phyloP scores from a whole-genome alignment of 306 rosid genomes.

The Herpetospermum pedunculosum region DNA sequence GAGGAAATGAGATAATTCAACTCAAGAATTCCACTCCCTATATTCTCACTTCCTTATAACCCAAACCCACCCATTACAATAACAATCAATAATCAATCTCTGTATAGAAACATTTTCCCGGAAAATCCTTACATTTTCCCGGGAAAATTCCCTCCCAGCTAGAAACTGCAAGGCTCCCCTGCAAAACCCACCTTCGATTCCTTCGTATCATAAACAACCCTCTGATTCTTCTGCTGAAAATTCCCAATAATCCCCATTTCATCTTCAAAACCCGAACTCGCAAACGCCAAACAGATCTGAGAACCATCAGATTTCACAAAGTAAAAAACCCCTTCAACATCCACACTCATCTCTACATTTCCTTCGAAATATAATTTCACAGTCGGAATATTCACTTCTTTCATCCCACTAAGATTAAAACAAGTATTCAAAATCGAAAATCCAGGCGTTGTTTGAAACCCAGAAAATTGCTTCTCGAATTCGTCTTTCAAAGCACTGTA shows the following conservation, averaged over 20 bases:
- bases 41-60: not conserved
- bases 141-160: not conserved
- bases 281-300: constrained; percentile 66
- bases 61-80: not conserved
- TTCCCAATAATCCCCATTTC: constrained; percentile 57
- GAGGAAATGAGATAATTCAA: not conserved
- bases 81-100: not conserved
- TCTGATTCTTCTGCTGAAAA: constrained; percentile 82
- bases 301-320: constrained; percentile 52
- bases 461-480: constrained; percentile 59
- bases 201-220: constrained; percentile 65
- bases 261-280: constrained; percentile 45
- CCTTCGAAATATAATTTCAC: constrained; percentile 49
- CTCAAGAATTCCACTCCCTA: not conserved
- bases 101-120: not conserved
- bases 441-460: constrained; percentile 40
- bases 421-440: constrained; percentile 72
- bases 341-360: constrained; percentile 45
- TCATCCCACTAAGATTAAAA: constrained; percentile 46
- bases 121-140: not conserved
- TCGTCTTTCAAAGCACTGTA: constrained; percentile 53
- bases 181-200: constrained; percentile 73
- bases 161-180: constrained; percentile 55
- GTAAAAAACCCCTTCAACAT: constrained; percentile 43
- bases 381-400: constrained; percentile 44